Evolutionary conservation across 768 basidiomycete genomes (phyloP), one percentile per base, ranked within the genome.

Genomic region (Daedaleopsis sinensis): DNA sequence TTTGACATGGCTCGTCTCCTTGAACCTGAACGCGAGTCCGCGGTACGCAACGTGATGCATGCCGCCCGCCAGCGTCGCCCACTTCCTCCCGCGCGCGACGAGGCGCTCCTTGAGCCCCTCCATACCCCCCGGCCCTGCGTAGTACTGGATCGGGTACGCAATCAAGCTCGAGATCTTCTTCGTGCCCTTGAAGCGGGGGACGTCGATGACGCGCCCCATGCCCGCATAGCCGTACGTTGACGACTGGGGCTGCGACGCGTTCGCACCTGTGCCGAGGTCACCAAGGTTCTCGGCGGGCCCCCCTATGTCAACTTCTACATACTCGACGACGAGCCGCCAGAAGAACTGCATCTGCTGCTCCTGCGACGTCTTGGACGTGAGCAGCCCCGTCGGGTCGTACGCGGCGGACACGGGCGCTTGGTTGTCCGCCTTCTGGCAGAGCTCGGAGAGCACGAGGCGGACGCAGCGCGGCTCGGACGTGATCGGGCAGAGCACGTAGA

Each of bases 41-140:
- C 77, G 76, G 69, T 82, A 88, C 56, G 83, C 77, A 65, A 81
- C 80, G 65, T 87, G 85, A 61, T 85, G 83, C 18, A 84, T 72
- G 0, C 84, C 85, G 32, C 80, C 71, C 12, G 68, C 82, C 35
- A 87, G 63, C 4, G 70, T 71, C 23, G 76, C 70, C 86, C 87
- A 88, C 70, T 82, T 84, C 73, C 77, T 79, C 10, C 86, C 87
- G n/a, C 87, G 77, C 47, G 71, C 70, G 37, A 77, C 58, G 10
- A 87, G 67, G 9, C 70, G 64, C 55, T 76, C 71, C 43, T 77
- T 74, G 52, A 87, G 65, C 9, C 77, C 75, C 12, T 73, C 75
- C 44, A 76, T 76, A n/a, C 79, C 77, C 2, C 65, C 70, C 1
- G 69, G 70, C 1, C 70, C 70, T 0, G 75, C 71, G 63, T 85